Base-by-base conservation (phyloP, 768 basidiomycete species). In the Macrolepiota albuminosa region DNA sequence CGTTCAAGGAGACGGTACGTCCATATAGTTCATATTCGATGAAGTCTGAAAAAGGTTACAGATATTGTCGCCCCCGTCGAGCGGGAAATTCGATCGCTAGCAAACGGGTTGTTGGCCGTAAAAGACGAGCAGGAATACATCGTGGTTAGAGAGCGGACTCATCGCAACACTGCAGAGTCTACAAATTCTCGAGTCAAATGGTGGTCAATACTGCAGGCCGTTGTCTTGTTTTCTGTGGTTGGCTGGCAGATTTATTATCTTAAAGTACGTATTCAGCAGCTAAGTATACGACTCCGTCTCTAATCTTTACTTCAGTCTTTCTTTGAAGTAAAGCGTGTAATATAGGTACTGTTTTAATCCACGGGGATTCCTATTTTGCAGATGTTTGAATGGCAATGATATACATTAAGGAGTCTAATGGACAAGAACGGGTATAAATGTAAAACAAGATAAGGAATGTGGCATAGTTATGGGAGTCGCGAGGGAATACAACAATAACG, bases 81-180 rank as follows among this genome's bases (percentile, higher is more conserved):
- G 72, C 86, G 90, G 59, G 96, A 98, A 80, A 95, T 98, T 63
- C 87, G 97, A 26, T 76, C 83, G 34, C 76, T 99, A 31, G 86
- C 92, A 14, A 84, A 85, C 56, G 93, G 89, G 9, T 76, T 98
- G 52, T 83, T 89, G 58, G 77, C 91, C 10, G 95, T 99, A 64
- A 98, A 98, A 76, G 97, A 99, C 69, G 97, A 99, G 72, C 96
- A 98, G 71, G 97, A 98, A 74, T 99, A 99, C 74, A 95, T 99
- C 63, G 91, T 96, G 36, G 87, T 98, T 33, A 84, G 97, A 53
- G 97, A 99, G 73, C 82, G 83, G 61, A 88, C 88, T 45, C 97
- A 99, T 73, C 81, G 97, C 57, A 93, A 98, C 72, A 99, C 97
- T 54, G 89, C 93, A 9, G 92, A 91, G 79, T 96, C 84, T 1